These are phyloP conservation scores for Vicia sativa DNA, from an alignment of 306 rosid genomes.

Conservation along the genomic window DNA sequence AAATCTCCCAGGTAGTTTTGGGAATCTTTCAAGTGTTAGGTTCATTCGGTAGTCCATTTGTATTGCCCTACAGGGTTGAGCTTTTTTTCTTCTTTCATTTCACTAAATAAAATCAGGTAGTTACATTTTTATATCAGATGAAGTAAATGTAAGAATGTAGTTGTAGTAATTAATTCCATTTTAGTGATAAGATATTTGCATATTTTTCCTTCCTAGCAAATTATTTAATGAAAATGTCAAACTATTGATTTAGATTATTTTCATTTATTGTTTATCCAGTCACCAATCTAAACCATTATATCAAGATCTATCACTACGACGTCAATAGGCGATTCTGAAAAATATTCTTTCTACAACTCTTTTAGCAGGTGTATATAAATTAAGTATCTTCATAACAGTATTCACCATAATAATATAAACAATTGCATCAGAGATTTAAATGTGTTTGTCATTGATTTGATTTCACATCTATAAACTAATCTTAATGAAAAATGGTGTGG, in stretches of 20 bases:
- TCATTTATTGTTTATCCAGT: slow-evolving; percentile 7
- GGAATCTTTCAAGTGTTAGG: slow-evolving; percentile 51
- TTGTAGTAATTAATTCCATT: slow-evolving; percentile 42
- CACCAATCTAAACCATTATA: not conserved
- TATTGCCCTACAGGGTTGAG: slow-evolving; percentile 51
- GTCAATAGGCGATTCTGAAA: too few relatives aligned
- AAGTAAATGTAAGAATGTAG: slow-evolving; percentile 49
- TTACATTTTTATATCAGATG: slow-evolving; percentile 40
- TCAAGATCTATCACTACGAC: too few relatives aligned
- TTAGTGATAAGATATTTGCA: slow-evolving; percentile 44
- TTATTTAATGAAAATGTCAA: slow-evolving; percentile 34
- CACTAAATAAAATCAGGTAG: slow-evolving; percentile 58
- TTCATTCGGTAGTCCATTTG: slow-evolving; percentile 50
- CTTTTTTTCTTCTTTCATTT: slow-evolving; percentile 41
- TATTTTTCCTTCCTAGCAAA: slow-evolving; percentile 41
- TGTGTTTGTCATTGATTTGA: slow-evolving; percentile 31
- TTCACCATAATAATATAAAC: slow-evolving; percentile 5
- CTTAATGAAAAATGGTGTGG: slow-evolving; percentile 16
- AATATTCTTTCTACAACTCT: too few relatives aligned
- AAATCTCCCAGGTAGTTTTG: slow-evolving; percentile 78
- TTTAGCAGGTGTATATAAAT: too few relatives aligned
- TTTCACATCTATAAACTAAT: slow-evolving; percentile 29
- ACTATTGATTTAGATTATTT: not conserved
- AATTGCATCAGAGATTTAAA: not conserved
- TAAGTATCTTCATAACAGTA: not conserved